Base-by-base conservation (phyloP, 768 basidiomycete genomes). In the Suillus ampliporus region DNA sequence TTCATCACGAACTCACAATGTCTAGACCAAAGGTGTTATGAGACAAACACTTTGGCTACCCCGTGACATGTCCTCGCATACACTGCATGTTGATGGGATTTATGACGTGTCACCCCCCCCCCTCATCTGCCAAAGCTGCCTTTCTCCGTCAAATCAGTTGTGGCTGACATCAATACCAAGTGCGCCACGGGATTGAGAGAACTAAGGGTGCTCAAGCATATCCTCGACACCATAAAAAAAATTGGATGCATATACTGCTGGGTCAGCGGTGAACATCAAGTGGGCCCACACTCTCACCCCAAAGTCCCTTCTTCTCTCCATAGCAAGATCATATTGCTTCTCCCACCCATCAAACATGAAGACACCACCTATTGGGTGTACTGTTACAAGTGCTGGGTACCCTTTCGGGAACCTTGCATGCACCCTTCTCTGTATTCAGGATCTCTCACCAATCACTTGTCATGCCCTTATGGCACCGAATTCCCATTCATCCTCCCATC, bases 311-410 rank as follows among this genome's bases (percentile, higher is more conserved):
- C 21, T 46, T 46, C 44, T 6, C 44, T 46, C 11, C 21, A 46
- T 13, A 21, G 44, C 11, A 46, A 46, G 44, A 13, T 46, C 44
- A 46, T 46, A 13, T 46, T 2, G 5, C 44, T 46, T 6, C 44
- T 46, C 21, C n/a, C n/a, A 11, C 1, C 44, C 44, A 0, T 13
- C 11, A 46, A 21, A 21, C 11, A 2, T 1, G 13, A 46, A 6
- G 44, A 46, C 13, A 46, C 5, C 14, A 26, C 35, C 1, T 64
- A 23, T 19, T 64, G 64, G 64, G 54, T 34, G 1, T 64, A 35
- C 1, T 64, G 64, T 41, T 52, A 51, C 37, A 28, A 41, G 9
- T 64, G 61, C 38, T 64, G 61, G 64, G 38, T 64, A 23, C 56
- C 64, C 3, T 64, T 64, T 37, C 53, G 10, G 43, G 23, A 62